A percentile compares a stretch with the other conserved stretches of the same genome.
These are phyloP conservation scores for Coemansia erecta DNA, from an alignment of 192 early-diverging fungal genomes.

Conservation along the genomic window DNA sequence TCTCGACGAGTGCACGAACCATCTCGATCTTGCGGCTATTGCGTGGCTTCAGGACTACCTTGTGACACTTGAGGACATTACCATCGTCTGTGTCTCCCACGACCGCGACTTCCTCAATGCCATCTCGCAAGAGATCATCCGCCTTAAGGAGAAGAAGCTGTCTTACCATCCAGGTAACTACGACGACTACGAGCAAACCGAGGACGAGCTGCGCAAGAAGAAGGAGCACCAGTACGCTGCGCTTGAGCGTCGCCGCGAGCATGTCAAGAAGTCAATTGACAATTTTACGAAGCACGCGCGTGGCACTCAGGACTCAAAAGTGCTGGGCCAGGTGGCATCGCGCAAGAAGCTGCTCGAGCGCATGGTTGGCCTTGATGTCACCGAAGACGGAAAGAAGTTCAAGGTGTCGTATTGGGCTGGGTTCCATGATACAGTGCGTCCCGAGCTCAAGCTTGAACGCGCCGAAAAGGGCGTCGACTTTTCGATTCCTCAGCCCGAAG, in stretches of 20 bases:
- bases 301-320: conserved; percentile 80
- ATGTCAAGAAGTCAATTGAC: conserved; percentile 79
- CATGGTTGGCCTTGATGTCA: conserved; percentile 60
- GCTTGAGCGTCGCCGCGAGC: conserved; percentile 68
- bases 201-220: conserved; percentile 67
- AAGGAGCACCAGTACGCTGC: conserved; percentile 64
- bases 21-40: conserved; percentile 87
- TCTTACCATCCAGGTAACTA: conserved; percentile 83
- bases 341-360: conserved; percentile 76
- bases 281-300: conserved; percentile 69
- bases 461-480: conserved; percentile 60
- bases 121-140: conserved; percentile 72
- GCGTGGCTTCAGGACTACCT: conserved; percentile 88
- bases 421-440: conserved; percentile 53
- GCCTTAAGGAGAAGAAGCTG: conserved; percentile 68
- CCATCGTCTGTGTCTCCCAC: conserved; percentile 85
- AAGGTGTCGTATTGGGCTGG: conserved; percentile 63
- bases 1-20: conserved; percentile 87
- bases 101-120: conserved; percentile 85
- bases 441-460: conserved; percentile 58
- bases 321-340: conserved; percentile 68
- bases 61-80: conserved; percentile 57
- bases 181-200: conserved; percentile 75
- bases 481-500: conserved; percentile 66
- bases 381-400: conserved; percentile 67